phyloP scores from a whole-genome alignment of 208 protist genomes.

The Crithidia fasciculata region DNA sequence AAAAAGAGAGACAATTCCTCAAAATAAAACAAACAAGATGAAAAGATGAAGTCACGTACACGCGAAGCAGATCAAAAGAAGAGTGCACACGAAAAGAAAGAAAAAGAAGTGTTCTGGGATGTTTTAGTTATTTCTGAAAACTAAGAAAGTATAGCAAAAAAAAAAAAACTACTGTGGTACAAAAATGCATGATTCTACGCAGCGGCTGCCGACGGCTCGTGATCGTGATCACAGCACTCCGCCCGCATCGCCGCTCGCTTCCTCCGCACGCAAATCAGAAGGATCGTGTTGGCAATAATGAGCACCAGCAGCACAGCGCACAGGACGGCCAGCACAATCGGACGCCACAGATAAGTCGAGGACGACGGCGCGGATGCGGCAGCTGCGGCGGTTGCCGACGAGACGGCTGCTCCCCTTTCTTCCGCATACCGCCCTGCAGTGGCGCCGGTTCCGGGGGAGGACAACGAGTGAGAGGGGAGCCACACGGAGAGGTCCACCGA shows the following conservation, averaged over 20 bases:
- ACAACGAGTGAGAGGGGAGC: neutral
- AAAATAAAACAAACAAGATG: neutral
- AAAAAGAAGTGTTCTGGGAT: neutral
- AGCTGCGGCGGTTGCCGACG: neutral
- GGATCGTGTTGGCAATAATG: neutral
- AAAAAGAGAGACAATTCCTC: neutral
- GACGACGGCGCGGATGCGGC: neutral
- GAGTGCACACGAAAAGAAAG: slow-evolving; percentile 3
- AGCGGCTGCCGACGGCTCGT: neutral
- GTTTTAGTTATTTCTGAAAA: neutral
- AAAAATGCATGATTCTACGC: neutral
- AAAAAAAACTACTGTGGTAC: slow-evolving; percentile 2
- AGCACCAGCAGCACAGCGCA: neutral
- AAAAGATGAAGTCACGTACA: neutral
- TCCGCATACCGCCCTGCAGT: neutral
- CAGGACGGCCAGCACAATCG: slow-evolving; percentile 2
- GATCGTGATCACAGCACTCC: neutral
- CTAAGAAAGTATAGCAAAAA: neutral
- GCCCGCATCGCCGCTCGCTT: neutral
- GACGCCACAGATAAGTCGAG: slow-evolving; percentile 10
- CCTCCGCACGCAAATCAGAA: neutral
- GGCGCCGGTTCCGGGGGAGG: too few relatives aligned
- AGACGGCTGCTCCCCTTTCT: neutral
- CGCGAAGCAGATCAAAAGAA: slow-evolving; percentile 1
- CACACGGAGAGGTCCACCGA: slow-evolving; percentile 18